These are phyloP conservation scores for Sporothrix variecibatus DNA, from an alignment of 2,329 filamentous ascomycete genomes.

Conservation along the genomic window DNA sequence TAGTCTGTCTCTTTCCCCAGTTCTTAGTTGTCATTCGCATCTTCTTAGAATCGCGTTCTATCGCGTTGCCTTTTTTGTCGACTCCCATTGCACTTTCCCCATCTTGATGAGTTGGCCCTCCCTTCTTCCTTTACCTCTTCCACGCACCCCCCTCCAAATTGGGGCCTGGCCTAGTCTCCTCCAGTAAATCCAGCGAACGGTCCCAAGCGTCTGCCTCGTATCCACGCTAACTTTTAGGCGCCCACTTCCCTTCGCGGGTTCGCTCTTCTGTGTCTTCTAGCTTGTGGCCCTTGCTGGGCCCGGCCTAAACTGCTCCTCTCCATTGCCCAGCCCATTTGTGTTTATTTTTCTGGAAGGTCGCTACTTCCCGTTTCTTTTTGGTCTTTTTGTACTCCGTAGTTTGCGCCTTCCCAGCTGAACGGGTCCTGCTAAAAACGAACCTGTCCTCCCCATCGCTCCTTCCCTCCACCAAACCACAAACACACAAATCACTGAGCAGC, in stretches of 20 bases:
- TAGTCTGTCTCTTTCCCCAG: background rate
- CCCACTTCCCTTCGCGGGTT: background rate
- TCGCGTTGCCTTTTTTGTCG: background rate
- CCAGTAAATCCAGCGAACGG: background rate
- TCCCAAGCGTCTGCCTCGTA: slow-evolving; percentile 20
- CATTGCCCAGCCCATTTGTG: background rate
- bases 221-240: slow-evolving; percentile 20
- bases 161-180: background rate
- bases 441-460: background rate
- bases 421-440: background rate
- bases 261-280: slow-evolving; percentile 10
- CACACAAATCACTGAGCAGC: background rate
- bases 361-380: too few relatives aligned
- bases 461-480: background rate
- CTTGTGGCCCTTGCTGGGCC: slow-evolving; percentile 6
- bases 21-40: background rate
- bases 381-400: background rate
- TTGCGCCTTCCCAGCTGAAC: slow-evolving; percentile 24
- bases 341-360: slow-evolving; percentile 5
- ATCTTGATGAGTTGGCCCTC: background rate
- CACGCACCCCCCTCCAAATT: background rate
- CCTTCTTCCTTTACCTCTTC: background rate
- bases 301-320: background rate
- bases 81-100: slow-evolving; percentile 5
- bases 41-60: background rate